Evolutionary conservation across 2,329 filamentous ascomycete species (phyloP).

Genomic region (Harringtonia lauricola): DNA sequence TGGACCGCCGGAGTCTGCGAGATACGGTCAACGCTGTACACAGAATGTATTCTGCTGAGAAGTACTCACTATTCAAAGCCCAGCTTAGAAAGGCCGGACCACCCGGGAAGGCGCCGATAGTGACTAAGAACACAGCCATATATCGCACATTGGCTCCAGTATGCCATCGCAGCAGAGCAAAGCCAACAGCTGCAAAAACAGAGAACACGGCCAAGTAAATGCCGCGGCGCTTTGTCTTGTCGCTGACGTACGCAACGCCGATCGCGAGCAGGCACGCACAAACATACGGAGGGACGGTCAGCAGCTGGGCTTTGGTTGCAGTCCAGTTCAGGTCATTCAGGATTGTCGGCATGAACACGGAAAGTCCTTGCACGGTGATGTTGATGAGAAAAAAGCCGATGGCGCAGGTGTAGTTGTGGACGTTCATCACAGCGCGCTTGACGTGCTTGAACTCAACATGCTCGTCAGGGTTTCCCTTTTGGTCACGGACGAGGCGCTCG

Average conservation of each 20-base stretch:
- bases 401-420: conserved; percentile 49
- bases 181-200: conserved; percentile 35
- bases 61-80: conserved; percentile 40
- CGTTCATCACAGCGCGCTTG: conserved; percentile 38
- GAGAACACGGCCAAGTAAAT: conserved; percentile 28
- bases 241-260: conserved; percentile 25
- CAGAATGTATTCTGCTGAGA: neutral
- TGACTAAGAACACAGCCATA: conserved; percentile 43
- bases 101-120: conserved; percentile 44
- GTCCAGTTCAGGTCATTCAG: conserved; percentile 30
- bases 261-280: conserved; percentile 28
- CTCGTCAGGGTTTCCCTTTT: conserved; percentile 32
- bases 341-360: conserved; percentile 38
- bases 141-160: conserved; percentile 31
- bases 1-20: conserved; percentile 40
- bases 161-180: conserved; percentile 38
- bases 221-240: conserved; percentile 30
- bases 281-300: conserved; percentile 33
- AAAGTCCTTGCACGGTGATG: conserved; percentile 44
- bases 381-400: conserved; percentile 49
- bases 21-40: too few relatives aligned
- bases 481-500: conserved; percentile 38
- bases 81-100: conserved; percentile 47
- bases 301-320: conserved; percentile 27
- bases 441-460: conserved; percentile 36